phyloP scores from a whole-genome alignment of 1,284 basidiomycete genomes.

The Leccinum laetum region DNA sequence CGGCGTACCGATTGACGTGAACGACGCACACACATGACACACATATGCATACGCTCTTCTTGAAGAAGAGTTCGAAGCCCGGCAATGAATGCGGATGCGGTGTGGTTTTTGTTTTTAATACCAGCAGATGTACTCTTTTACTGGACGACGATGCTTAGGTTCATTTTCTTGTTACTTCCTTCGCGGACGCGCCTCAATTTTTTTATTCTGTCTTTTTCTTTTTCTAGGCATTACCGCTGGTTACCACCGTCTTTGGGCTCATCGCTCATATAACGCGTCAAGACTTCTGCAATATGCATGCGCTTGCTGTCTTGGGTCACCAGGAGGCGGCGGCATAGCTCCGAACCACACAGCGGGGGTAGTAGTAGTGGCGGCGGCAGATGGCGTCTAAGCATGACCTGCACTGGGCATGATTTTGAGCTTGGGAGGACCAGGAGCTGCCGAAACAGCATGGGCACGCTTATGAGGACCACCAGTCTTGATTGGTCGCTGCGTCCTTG shows the following conservation, averaged over 20 bases:
- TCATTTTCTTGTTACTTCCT: no score
- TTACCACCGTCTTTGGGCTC: slow-evolving; percentile 93
- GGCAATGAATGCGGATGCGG: background rate
- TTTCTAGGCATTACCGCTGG: slow-evolving; percentile 68
- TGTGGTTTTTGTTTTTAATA: background rate
- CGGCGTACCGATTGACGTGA: background rate
- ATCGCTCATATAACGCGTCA: slow-evolving; percentile 89
- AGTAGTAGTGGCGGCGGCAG: no score
- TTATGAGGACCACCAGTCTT: no score
- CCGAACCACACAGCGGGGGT: no score
- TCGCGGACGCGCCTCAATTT: background rate
- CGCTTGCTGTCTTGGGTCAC: slow-evolving; percentile 76
- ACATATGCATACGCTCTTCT: background rate
- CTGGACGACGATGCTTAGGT: background rate
- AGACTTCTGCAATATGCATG: slow-evolving; percentile 72
- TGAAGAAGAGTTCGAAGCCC: background rate
- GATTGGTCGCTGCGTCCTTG: no score
- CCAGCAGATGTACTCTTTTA: background rate
- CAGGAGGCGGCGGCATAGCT: no score
- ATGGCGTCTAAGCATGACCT: no score
- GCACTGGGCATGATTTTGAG: no score
- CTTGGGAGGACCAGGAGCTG: no score
- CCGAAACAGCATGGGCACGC: no score
- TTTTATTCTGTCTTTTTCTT: background rate
- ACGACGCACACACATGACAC: background rate